A percentile compares a stretch with the other conserved stretches of the same genome.
Evolutionary conservation across 805 yeast species (phyloP).

Genomic region (Lipomyces chichibuensis): DNA sequence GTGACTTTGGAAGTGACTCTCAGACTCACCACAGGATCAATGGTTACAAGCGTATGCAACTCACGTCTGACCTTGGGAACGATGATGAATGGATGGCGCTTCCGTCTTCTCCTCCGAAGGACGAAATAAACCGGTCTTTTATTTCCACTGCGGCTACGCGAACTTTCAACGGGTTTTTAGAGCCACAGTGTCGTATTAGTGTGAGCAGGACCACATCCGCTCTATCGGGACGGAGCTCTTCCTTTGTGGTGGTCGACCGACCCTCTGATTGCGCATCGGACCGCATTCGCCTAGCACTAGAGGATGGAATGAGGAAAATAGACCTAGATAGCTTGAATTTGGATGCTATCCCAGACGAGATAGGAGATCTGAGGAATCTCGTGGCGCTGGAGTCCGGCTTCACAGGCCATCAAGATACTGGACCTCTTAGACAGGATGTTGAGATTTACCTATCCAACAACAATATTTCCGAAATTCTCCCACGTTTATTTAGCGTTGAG

Average conservation of each 20-base stretch:
- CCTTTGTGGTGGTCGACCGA: slow-evolving; percentile 9
- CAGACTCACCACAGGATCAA: background rate
- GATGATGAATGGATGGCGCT: slow-evolving; percentile 19
- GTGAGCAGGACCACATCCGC: slow-evolving; percentile 20
- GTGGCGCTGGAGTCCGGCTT: slow-evolving; percentile 28
- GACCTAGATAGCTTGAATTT: slow-evolving; percentile 37
- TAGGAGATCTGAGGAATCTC: slow-evolving; percentile 43
- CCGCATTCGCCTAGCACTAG: slow-evolving; percentile 34
- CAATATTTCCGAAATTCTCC: slow-evolving; percentile 39
- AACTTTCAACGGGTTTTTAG: background rate
- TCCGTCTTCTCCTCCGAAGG: slow-evolving; percentile 33
- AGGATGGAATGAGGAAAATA: slow-evolving; percentile 31
- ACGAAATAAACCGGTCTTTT: slow-evolving; percentile 19
- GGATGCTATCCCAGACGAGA: slow-evolving; percentile 43
- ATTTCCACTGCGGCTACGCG: too few relatives aligned
- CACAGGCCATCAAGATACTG: slow-evolving; percentile 23
- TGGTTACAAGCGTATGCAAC: slow-evolving; percentile 15
- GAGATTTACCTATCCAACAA: slow-evolving; percentile 43
- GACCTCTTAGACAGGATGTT: slow-evolving; percentile 38
- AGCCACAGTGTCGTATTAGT: background rate
- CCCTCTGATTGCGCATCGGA: slow-evolving; percentile 17
- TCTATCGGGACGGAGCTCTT: slow-evolving; percentile 14
- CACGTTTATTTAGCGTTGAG: slow-evolving; percentile 42
- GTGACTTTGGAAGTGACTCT: background rate
- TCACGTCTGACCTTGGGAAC: slow-evolving; percentile 13